Percentiles rank a stretch among this genome's conserved stretches.
Evolutionary conservation across 1,284 basidiomycete species (phyloP).

Genomic region (Puccinia triticina): DNA sequence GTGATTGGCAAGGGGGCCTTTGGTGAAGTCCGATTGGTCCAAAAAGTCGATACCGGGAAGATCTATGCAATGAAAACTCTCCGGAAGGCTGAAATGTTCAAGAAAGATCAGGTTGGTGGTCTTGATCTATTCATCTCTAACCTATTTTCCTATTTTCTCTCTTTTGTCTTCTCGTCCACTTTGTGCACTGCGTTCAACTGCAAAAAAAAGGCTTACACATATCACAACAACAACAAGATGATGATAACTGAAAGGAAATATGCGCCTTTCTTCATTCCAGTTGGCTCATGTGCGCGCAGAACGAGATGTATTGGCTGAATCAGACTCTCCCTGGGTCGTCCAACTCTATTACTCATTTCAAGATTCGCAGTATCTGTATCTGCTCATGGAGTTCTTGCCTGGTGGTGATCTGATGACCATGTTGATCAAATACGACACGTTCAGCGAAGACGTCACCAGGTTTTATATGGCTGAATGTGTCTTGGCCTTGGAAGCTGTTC

Average conservation of each 20-base stretch:
- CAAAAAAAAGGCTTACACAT: neutral
- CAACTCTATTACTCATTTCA: conserved; percentile 99
- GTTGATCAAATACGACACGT: conserved; percentile 99
- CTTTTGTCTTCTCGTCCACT: neutral
- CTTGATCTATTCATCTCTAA: neutral
- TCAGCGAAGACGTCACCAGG: conserved; percentile 95
- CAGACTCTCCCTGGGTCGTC: conserved; percentile 96
- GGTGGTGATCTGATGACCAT: conserved; percentile 98
- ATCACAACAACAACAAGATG: neutral
- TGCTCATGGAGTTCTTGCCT: conserved; percentile 98
- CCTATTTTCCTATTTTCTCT: conserved; percentile 11
- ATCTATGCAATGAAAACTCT: conserved; percentile 99
- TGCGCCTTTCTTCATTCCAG: conserved; percentile 62
- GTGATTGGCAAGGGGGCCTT: conserved; percentile 99
- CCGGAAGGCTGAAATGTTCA: conserved; percentile 98
- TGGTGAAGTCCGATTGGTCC: conserved; percentile 93
- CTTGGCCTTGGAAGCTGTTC: conserved; percentile 94
- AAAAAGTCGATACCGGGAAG: conserved; percentile 95
- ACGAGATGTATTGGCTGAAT: conserved; percentile 94
- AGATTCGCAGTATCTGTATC: conserved; percentile 90
- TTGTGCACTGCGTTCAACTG: neutral
- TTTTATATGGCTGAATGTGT: conserved; percentile 99
- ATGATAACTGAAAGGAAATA: neutral
- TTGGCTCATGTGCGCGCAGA: conserved; percentile 98
- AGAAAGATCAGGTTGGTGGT: conserved; percentile 83